Base-by-base conservation (phyloP, 345 rosid species). In the Acer yangbiense region DNA sequence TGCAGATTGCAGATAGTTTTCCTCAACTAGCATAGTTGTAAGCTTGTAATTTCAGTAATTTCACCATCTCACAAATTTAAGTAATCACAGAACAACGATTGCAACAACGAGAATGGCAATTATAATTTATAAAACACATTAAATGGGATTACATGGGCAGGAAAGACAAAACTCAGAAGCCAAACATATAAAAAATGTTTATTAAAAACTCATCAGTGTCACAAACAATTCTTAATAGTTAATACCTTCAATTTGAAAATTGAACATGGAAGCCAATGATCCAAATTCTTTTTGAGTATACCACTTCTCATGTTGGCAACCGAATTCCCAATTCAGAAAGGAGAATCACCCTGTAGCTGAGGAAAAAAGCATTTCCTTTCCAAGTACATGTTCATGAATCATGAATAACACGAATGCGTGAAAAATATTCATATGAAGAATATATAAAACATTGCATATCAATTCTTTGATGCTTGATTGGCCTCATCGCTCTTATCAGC, bases 401-500 rank as follows among this genome's bases (percentile, higher is more conserved):
- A 46, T 35, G 41, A 70, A 57, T 73, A 50, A 21, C 8, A 11
- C 6, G 54, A 75, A 20, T 25, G 65, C 25, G 18, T 2, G 68
- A 55, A 39, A 14, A 57, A 9, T 5, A 35, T 20, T 70, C 63
- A 17, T 32, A 32, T 32, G 74, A 23, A 46, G 74, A 23, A 46
- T 1, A 6, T 3, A 4, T 7, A 72, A 80, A 69, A 50, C 39
- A 44, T n/a, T 67, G 50, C 32, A 58, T 68, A 65, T 80, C 68
- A 83, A 75, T 74, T 64, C 48, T 18, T 32, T 29, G 78, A 63
- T 74, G 57, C 79, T 79, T 76, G 78, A 73, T 74, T 43, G 64
- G 54, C 69, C 68, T 78, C 73, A 44, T 72, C 65, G 48, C 76
- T 79, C 76, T 78, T 64, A 23, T 76, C 80, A 54, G 79, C 80